Evolutionary conservation across 805 yeast species (phyloP).

Genomic region (Lachancea nothofagi): DNA sequence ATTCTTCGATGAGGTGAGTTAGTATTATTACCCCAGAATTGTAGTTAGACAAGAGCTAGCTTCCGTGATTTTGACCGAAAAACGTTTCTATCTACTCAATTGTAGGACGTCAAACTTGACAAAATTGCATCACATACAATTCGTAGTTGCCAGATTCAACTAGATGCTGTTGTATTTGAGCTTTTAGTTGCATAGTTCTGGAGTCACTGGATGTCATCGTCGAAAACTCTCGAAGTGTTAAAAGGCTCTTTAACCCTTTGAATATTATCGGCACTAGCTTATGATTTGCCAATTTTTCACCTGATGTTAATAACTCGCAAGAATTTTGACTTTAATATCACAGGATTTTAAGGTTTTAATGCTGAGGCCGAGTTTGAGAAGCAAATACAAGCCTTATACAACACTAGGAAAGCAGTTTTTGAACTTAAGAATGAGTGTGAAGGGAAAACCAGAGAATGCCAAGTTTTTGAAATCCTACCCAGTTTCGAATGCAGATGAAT

Average conservation of each 20-base stretch:
- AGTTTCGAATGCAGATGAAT: conserved; percentile 38
- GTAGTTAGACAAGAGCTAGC: no score
- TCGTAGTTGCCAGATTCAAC: conserved; percentile 79
- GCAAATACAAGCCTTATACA: not conserved
- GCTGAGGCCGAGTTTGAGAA: not conserved
- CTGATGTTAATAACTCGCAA: no score
- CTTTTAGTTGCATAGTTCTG: conserved; percentile 35
- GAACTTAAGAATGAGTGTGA: conserved; percentile 20
- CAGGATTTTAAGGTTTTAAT: no score
- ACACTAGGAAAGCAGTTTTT: not conserved
- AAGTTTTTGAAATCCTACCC: conserved; percentile 29
- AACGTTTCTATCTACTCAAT: no score
- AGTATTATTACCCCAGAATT: no score
- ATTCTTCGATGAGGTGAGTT: conserved; percentile 35
- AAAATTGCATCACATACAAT: conserved; percentile 32
- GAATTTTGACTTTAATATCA: no score
- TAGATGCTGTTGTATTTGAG: conserved; percentile 63
- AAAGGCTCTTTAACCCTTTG: no score
- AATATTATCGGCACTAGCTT: no score
- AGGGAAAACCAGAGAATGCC: conserved; percentile 36
- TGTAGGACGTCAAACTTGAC: not conserved
- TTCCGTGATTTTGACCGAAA: no score
- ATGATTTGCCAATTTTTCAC: no score
- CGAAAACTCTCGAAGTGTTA: not conserved
- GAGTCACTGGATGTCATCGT: conserved; percentile 9